Evolutionary conservation across 2,329 filamentous ascomycete genomes (phyloP), one percentile per base, ranked within the genome.

Genomic region (Fusarium oxysporum): DNA sequence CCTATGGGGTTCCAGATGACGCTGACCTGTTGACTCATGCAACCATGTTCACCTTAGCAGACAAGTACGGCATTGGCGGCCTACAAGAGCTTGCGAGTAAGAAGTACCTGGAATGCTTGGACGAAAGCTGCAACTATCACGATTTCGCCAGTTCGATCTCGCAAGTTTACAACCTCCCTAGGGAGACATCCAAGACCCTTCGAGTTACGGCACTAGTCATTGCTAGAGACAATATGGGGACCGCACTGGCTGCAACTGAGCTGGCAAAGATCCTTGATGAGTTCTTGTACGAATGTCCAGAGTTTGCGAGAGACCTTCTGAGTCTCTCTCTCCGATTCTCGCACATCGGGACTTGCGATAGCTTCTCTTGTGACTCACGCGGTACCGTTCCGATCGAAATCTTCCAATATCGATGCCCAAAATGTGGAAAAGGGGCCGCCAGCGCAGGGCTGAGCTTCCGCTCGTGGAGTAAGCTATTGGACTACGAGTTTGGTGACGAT

Each of bases 161-260:
- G 1, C 1, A 40, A 1, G 23, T 51, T 5, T 51, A 40, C 12
- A 16, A 4, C 0, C 16, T 40, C 1, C 44, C 56, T 5, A 8
- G 11, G 8, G 43, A 40, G 0, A 32, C 16, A 0, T 51, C 56
- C 1, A 23, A 21, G 1, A 14, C 9, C 0, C 56, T 59, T 21
- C 11, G 43, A 12, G 12, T 3, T 1, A 21, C 21, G 1, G 25
- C 33, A 0, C 8, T 59, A 0, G 0, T 6, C 0, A 17, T 40
- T 19, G 43, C 44, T 12, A 50, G 17, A 6, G 6, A 3, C 6
- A n/a, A 16, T 0, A 0, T 58, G 1, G 32, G 19, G 3, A 10
- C 5, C 1, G 14, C 2, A 4, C 8, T 48, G 2, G 4, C 0
- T 3, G 12, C 10, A 14, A 2, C 14, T 5, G 30, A 45, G 9